Evolutionary conservation across 176 grass and related monocot species (phyloP).

Genomic region (Lolium rigidum): DNA sequence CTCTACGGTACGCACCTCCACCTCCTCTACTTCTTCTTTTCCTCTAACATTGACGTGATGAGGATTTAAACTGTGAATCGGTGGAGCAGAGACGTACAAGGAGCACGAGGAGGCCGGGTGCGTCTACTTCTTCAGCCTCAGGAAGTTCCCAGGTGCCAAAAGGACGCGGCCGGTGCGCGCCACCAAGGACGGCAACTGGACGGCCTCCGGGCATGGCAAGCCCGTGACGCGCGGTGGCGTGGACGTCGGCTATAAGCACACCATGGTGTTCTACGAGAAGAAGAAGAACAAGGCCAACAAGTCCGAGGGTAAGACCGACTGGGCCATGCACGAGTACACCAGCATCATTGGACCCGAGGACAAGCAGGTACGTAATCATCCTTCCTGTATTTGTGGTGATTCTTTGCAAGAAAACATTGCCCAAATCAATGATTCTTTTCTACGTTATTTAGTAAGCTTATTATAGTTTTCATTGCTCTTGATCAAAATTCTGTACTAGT

Average conservation of each 20-base stretch:
- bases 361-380: neutral
- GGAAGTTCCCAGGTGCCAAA: neutral
- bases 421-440: too few relatives aligned
- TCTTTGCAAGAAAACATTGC: too few relatives aligned
- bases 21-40: too few relatives aligned
- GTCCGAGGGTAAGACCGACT: neutral
- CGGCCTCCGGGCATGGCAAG: neutral
- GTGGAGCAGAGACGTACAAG: conserved; percentile 1
- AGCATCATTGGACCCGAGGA: neutral
- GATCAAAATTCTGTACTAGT: too few relatives aligned
- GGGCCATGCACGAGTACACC: conserved; percentile 45
- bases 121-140: conserved; percentile 48
- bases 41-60: neutral
- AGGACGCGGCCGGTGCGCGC: neutral
- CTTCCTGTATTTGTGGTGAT: neutral
- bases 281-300: neutral
- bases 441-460: too few relatives aligned
- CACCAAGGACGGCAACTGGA: conserved; percentile 17
- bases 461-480: too few relatives aligned
- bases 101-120: neutral
- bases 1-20: conserved; percentile 26
- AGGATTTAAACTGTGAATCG: too few relatives aligned
- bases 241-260: conserved; percentile 14
- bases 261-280: conserved; percentile 40
- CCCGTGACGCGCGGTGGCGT: neutral